These are phyloP conservation scores for Colletotrichum kahawae DNA, from an alignment of 2,329 filamentous ascomycete species.

Conservation along the genomic window DNA sequence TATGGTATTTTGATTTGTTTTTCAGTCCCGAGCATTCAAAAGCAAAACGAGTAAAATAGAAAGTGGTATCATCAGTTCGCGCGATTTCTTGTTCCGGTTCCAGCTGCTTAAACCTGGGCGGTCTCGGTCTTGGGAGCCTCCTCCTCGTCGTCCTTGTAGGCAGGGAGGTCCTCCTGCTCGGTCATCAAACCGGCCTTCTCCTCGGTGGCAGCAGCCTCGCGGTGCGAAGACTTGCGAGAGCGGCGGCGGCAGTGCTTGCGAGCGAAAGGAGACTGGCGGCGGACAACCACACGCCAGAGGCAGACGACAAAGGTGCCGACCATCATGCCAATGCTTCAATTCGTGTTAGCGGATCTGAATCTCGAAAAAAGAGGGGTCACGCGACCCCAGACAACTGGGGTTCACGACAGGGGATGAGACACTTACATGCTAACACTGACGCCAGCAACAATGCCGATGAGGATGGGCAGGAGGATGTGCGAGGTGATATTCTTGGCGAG, in stretches of 20 bases:
- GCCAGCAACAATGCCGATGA: slow-evolving; percentile 72
- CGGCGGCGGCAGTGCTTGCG: slow-evolving; percentile 35
- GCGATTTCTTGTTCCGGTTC: neutral
- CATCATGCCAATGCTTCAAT: slow-evolving; percentile 64
- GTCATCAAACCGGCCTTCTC: slow-evolving; percentile 59
- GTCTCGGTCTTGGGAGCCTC: neutral
- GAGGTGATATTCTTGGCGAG: slow-evolving; percentile 61
- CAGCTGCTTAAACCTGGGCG: neutral
- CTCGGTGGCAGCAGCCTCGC: slow-evolving; percentile 44
- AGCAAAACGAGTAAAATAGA: slow-evolving; percentile 1
- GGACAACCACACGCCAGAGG: slow-evolving; percentile 58
- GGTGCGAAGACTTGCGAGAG: slow-evolving; percentile 38
- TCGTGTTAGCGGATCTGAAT: slow-evolving; percentile 30
- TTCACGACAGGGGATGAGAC: neutral
- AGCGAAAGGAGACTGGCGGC: slow-evolving; percentile 40
- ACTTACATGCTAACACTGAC: slow-evolving; percentile 69
- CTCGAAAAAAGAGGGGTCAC: neutral
- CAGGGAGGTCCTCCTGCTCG: slow-evolving; percentile 33
- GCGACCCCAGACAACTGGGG: neutral
- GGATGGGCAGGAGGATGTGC: slow-evolving; percentile 70
- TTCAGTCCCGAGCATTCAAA: neutral
- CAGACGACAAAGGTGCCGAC: slow-evolving; percentile 67
- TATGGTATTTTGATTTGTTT: neutral
- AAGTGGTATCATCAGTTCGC: slow-evolving; percentile 21
- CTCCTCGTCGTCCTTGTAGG: slow-evolving; percentile 31